A percentile compares a stretch with the other conserved stretches of the same genome.
phyloP scores from a whole-genome alignment of 805 yeast species.

The Kodamaea kakaduensis region DNA sequence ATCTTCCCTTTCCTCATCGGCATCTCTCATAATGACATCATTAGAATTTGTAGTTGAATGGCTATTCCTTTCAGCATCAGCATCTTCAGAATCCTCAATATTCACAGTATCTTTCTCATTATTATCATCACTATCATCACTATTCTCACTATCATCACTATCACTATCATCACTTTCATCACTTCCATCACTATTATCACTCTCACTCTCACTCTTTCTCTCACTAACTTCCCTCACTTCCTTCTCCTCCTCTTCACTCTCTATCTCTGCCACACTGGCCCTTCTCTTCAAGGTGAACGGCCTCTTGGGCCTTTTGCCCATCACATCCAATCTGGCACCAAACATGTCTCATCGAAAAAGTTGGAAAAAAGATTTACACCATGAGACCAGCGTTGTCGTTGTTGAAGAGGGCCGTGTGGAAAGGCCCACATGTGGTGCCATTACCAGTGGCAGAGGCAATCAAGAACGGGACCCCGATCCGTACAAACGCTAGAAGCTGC shows the following conservation, averaged over 20 bases:
- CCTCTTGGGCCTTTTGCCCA: constrained; percentile 6
- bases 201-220: constrained; percentile 13
- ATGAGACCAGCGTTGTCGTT: constrained; percentile 35
- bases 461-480: constrained; percentile 75
- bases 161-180: constrained; percentile 8
- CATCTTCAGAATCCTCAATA: constrained; percentile 3
- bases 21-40: constrained; percentile 9
- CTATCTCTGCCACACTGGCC: constrained; percentile 10
- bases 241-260: constrained; percentile 14
- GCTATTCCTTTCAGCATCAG: constrained; percentile 5
- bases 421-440: constrained; percentile 91
- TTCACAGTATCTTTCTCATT: no score
- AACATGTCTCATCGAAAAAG: constrained; percentile 41
- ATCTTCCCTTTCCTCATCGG: constrained; percentile 5
- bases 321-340: constrained; percentile 48
- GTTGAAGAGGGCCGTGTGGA: constrained; percentile 38
- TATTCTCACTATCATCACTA: constrained; percentile 1
- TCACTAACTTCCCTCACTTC: constrained; percentile 6
- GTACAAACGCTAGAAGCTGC: constrained; percentile 95
- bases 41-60: not conserved
- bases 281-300: constrained; percentile 17
- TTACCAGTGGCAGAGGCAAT: constrained; percentile 87
- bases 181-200: not conserved
- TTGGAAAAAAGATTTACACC: constrained; percentile 3
- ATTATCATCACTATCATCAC: not conserved